Conservation (phyloP, 2,329 filamentous ascomycete species). For the Chrysoporthe cubensis region DNA sequence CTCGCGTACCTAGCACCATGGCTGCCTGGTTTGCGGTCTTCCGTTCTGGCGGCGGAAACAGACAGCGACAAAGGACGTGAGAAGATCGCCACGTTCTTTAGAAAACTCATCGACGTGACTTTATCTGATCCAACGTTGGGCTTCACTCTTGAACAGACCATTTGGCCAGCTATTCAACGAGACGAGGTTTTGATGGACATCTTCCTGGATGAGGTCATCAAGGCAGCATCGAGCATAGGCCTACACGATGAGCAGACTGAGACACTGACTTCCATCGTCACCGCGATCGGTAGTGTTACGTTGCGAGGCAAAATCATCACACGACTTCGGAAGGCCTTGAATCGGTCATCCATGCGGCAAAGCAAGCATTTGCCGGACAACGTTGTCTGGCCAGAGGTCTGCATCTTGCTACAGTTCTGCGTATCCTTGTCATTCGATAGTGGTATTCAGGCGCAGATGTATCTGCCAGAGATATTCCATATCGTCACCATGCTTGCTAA, state of each 20-base stretch:
- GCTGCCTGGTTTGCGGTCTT: constrained; percentile 64
- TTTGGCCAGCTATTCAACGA: constrained; percentile 67
- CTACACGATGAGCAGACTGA: constrained; percentile 63
- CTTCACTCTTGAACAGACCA: constrained; percentile 65
- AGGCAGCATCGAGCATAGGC: constrained; percentile 61
- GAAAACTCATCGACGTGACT: constrained; percentile 69
- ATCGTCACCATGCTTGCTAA: constrained; percentile 73
- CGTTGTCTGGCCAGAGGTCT: constrained; percentile 71
- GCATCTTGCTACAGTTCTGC: constrained; percentile 68
- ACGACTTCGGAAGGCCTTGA: constrained; percentile 67
- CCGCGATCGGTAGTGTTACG: constrained; percentile 67
- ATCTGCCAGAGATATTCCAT: constrained; percentile 71
- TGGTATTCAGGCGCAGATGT: constrained; percentile 69
- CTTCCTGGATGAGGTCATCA: constrained; percentile 69
- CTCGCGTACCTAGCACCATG: constrained; percentile 73
- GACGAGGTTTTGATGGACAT: constrained; percentile 70
- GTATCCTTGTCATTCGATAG: constrained; percentile 70
- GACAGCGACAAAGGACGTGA: constrained; percentile 70
- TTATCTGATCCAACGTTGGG: constrained; percentile 63
- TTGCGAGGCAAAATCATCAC: constrained; percentile 68
- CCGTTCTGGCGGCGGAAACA: constrained; percentile 59
- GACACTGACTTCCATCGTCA: constrained; percentile 64
- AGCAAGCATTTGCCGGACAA: constrained; percentile 69
- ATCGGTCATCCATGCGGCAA: constrained; percentile 68
- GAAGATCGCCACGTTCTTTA: constrained; percentile 65